phyloP scores from a whole-genome alignment of 257 asterid genomes.

The Solanum gandarillasii region DNA sequence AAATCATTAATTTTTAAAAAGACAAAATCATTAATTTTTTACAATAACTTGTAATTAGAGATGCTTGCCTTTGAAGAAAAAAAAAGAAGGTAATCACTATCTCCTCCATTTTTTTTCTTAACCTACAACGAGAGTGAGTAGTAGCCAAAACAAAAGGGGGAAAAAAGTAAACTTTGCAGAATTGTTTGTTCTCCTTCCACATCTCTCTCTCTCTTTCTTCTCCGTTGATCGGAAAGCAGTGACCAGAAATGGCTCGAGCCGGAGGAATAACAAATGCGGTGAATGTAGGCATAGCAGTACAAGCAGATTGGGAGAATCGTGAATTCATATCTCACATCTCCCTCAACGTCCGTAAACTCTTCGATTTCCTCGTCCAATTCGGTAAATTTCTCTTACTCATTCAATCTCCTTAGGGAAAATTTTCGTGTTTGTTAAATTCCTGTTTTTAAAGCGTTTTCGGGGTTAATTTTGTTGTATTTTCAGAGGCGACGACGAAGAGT shows the following conservation, averaged over 20 bases:
- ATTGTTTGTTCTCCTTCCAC: background rate
- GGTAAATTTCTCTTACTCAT: conserved; percentile 19
- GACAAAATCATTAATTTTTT: no score
- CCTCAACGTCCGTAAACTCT: conserved; percentile 79
- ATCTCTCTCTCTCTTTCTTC: background rate
- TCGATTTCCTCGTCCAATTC: conserved; percentile 83
- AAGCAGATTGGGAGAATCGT: conserved; percentile 98
- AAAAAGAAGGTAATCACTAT: background rate
- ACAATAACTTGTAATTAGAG: background rate
- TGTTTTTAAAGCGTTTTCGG: background rate
- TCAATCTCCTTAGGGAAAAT: background rate
- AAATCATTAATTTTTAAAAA: no score
- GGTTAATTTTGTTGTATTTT: background rate
- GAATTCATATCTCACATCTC: conserved; percentile 86
- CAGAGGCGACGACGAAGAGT: conserved; percentile 75
- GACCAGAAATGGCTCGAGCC: conserved; percentile 54
- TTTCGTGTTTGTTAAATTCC: background rate
- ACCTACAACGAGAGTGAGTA: background rate
- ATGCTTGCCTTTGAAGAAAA: background rate
- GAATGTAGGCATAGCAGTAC: conserved; percentile 91
- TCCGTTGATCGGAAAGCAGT: background rate
- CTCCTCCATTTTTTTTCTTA: background rate
- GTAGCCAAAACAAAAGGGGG: background rate
- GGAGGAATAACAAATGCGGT: conserved; percentile 92
- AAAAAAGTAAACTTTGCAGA: background rate